These are phyloP conservation scores for Borovskyia barvae DNA, from an alignment of 208 protist genomes.

Conservation along the genomic window DNA sequence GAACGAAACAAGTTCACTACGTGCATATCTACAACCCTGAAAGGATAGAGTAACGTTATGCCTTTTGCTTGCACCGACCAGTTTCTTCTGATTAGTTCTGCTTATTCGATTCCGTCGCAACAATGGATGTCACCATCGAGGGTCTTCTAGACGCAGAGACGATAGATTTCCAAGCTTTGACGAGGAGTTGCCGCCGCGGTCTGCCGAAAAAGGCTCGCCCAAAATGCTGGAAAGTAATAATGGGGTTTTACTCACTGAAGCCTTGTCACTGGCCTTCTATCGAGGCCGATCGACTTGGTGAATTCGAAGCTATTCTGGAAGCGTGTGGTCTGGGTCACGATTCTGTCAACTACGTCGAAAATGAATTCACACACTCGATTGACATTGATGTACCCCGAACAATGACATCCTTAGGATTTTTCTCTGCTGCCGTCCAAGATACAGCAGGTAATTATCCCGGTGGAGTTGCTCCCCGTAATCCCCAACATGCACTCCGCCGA, in stretches of 20 bases:
- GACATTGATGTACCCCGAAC: slow-evolving; percentile 83
- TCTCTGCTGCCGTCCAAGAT: slow-evolving; percentile 31
- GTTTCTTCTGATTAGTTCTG: not conserved
- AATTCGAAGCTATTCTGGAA: slow-evolving; percentile 11
- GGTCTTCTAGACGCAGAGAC: slow-evolving; percentile 14
- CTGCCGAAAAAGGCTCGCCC: slow-evolving; percentile 36
- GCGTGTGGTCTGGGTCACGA: slow-evolving; percentile 14
- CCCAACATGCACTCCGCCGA: slow-evolving; percentile 60
- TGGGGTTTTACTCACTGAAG: slow-evolving; percentile 59
- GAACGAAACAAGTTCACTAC: too few relatives aligned
- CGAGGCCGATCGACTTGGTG: slow-evolving; percentile 9
- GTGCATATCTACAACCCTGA: too few relatives aligned
- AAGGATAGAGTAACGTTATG: not conserved
- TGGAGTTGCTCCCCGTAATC: too few relatives aligned
- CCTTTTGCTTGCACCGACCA: too few relatives aligned
- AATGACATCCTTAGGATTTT: slow-evolving; percentile 81
- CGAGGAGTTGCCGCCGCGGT: slow-evolving; percentile 46
- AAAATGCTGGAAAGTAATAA: slow-evolving; percentile 68
- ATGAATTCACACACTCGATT: slow-evolving; percentile 29
- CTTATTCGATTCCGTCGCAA: not conserved
- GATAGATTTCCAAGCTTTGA: slow-evolving; percentile 33
- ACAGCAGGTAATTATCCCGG: too few relatives aligned
- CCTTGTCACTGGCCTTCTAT: slow-evolving; percentile 29
- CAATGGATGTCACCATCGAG: slow-evolving; percentile 15
- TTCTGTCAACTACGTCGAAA: not conserved